A percentile compares a stretch with the other conserved stretches of the same genome.
phyloP scores from a whole-genome alignment of 192 early-diverging fungal species.

The Rhizoclosmatium globosum region DNA sequence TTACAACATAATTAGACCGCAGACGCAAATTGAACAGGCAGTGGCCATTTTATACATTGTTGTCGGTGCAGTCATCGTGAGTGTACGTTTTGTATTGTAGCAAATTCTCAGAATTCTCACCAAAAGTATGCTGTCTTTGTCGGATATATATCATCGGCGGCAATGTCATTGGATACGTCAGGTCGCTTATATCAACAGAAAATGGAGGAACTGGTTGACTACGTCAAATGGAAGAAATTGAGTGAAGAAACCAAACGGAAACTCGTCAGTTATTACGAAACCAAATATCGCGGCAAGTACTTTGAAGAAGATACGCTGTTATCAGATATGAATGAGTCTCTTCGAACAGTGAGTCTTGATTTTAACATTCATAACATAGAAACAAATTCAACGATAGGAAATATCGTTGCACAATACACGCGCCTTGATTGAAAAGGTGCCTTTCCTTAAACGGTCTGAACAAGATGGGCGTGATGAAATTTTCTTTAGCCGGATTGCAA shows the following conservation, averaged over 20 bases:
- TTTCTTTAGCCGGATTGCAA: conserved; percentile 52
- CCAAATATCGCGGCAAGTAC: conserved; percentile 45
- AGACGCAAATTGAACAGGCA: conserved; percentile 14
- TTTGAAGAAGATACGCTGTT: conserved; percentile 38
- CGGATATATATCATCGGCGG: conserved; percentile 21
- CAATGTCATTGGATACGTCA: conserved; percentile 33
- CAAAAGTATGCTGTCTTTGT: conserved; percentile 21
- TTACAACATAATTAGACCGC: background rate
- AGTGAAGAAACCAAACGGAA: conserved; percentile 22
- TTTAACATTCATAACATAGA: background rate
- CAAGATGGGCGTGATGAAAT: conserved; percentile 52
- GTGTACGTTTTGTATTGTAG: background rate
- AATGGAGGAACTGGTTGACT: conserved; percentile 46
- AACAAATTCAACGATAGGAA: conserved; percentile 37
- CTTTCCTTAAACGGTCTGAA: conserved; percentile 48
- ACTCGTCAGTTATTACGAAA: conserved; percentile 35
- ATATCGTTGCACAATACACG: conserved; percentile 55
- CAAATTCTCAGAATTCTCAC: background rate
- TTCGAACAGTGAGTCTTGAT: conserved; percentile 8
- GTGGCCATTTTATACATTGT: conserved; percentile 11
- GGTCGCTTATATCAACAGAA: conserved; percentile 43
- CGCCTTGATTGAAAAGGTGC: conserved; percentile 52
- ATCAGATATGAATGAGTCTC: conserved; percentile 18
- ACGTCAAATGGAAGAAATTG: conserved; percentile 43
- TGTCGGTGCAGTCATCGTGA: conserved; percentile 17